Conservation (phyloP, 208 protist species). For the Porcisia deanei region DNA sequence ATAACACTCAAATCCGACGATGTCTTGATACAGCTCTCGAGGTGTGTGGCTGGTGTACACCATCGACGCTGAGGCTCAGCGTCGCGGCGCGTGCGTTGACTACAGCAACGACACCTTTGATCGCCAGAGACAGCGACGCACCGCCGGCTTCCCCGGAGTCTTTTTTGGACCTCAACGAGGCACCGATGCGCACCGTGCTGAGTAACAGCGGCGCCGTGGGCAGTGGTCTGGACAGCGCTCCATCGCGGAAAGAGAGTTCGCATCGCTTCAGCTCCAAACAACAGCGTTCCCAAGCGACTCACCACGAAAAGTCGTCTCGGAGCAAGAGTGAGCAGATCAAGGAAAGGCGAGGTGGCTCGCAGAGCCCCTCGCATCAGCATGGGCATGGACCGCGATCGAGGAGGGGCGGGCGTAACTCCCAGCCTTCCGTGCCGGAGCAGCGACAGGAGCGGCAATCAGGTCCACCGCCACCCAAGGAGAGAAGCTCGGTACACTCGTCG, state of each 20-base stretch:
- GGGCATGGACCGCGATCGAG: background rate
- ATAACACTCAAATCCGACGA: background rate
- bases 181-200: background rate
- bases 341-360: background rate
- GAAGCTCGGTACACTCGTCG: background rate
- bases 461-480: background rate
- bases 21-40: background rate
- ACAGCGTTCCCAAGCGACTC: background rate
- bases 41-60: background rate
- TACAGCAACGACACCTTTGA: background rate
- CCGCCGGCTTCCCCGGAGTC: background rate
- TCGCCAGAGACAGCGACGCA: background rate
- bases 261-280: background rate
- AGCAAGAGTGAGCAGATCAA: background rate
- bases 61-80: background rate
- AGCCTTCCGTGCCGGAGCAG: background rate
- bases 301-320: background rate
- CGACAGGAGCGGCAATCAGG: background rate
- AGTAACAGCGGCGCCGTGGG: background rate
- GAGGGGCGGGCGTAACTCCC: no score
- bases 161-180: constrained; percentile 4
- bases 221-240: background rate
- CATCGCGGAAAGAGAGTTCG: background rate
- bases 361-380: background rate
- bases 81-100: background rate